phyloP scores from a whole-genome alignment of 345 rosid genomes.

The Eutrema japonicum region DNA sequence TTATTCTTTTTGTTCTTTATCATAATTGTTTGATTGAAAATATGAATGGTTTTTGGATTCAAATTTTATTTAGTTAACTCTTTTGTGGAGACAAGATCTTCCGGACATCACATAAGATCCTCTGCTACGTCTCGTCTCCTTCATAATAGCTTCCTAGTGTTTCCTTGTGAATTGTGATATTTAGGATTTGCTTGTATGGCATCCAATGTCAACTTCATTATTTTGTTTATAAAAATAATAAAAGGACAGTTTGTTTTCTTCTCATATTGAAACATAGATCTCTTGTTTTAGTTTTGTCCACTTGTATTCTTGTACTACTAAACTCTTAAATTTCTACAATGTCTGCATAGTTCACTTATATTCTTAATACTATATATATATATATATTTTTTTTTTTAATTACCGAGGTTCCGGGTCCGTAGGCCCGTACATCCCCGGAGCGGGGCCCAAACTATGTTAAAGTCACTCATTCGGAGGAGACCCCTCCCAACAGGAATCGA shows the following conservation, averaged over 20 bases:
- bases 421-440: too few relatives aligned
- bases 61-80: background rate
- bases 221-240: background rate
- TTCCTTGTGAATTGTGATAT: constrained; percentile 29
- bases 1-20: background rate
- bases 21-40: background rate
- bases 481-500: too few relatives aligned
- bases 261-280: constrained; percentile 5
- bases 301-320: background rate
- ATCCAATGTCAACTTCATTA: constrained; percentile 34
- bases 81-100: constrained; percentile 25
- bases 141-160: constrained; percentile 5
- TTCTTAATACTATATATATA: background rate
- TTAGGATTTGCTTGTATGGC: constrained; percentile 28
- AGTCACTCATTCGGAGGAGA: too few relatives aligned
- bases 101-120: constrained; percentile 26
- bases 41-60: constrained; percentile 9
- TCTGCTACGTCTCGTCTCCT: constrained; percentile 34
- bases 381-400: too few relatives aligned
- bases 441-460: too few relatives aligned
- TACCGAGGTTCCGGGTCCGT: too few relatives aligned
- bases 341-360: background rate
- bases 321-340: background rate
- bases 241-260: constrained; percentile 5
- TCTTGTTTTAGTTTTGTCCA: background rate